Conservation (phyloP, 2,329 filamentous ascomycete genomes). For the Calonectria pseudoreteaudii region DNA sequence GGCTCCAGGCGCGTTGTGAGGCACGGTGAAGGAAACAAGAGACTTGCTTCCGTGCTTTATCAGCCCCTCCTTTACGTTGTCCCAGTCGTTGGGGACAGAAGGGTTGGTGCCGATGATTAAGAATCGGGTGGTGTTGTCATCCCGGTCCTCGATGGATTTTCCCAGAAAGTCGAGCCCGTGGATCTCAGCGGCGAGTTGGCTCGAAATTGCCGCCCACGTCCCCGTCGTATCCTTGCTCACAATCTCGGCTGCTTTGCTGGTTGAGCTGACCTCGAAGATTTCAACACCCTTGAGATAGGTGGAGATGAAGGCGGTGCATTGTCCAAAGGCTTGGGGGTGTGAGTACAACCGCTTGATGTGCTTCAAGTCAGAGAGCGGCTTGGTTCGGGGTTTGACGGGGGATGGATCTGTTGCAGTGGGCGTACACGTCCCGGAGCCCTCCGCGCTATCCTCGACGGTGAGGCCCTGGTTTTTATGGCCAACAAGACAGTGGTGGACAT, state of each 20-base stretch:
- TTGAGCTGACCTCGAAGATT: conserved; percentile 85
- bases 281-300: conserved; percentile 79
- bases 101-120: conserved; percentile 68
- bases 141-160: conserved; percentile 76
- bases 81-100: conserved; percentile 39
- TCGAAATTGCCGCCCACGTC: conserved; percentile 81
- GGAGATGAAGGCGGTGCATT: conserved; percentile 83
- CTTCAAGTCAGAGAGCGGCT: conserved; percentile 63
- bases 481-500: conserved; percentile 89
- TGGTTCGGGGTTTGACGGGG: conserved; percentile 57
- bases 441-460: conserved; percentile 42
- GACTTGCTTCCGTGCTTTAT: conserved; percentile 67
- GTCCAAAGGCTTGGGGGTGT: conserved; percentile 95
- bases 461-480: conserved; percentile 56
- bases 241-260: conserved; percentile 85
- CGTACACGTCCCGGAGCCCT: conserved; percentile 60
- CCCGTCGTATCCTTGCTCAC: conserved; percentile 70
- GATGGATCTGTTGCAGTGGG: conserved; percentile 60
- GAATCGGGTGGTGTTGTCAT: conserved; percentile 84
- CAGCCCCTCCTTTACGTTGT: conserved; percentile 41
- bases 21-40: conserved; percentile 85
- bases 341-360: conserved; percentile 85
- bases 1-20: conserved; percentile 82
- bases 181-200: conserved; percentile 76
- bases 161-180: conserved; percentile 78